Base-by-base conservation (phyloP, 75 land plant genomes). In the Pseudotsuga menziesii region DNA sequence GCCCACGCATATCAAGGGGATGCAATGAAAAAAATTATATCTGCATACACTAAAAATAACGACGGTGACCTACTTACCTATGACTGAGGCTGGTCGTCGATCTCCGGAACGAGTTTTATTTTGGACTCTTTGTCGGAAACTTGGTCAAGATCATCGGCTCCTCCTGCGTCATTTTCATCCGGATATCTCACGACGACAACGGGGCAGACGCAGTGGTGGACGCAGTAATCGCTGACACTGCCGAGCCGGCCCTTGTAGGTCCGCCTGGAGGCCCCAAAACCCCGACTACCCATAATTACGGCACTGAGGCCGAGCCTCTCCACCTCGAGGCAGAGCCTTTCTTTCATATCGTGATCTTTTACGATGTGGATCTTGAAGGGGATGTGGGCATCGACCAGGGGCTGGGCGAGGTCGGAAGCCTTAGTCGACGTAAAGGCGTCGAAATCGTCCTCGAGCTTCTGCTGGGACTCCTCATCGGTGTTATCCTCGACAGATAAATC, bases 341-440 rank as follows among this genome's bases (percentile, higher is more conserved):
- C 95, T 80, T 93, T 93, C 96, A 93, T 91, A 82, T 93, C 96
- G 66, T 93, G 96, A 67, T 93, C 94, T 78, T 93, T 93, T 20
- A 93, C 96, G 12, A 93, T 93, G 66, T 93, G 96, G 69, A 89
- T 87, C 80, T 89, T 93, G 83, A 78, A 89, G 19, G 91, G 94
- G 26, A 93, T 85, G 9, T 74, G 79, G 2, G 86, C 94, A 23
- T 91, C 94, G 9, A 82, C 80, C 36, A 93, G 75, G 0, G 95
- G 95, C 80, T 89, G 89, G 2, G 94, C 84, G 27, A 93, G 82
- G n/a, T 85, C 83, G 16, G 82, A 2, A 20, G 91, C 88, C 75
- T 93, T 93, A 58, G 88, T 75, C 2, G 83, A 75, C 3, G 94
- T 91, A 69, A 91, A 84, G 57, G 76, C 79, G 63, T 93, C 91